Evolutionary conservation across 768 basidiomycete species (phyloP).

Genomic region (Calocybe indica): DNA sequence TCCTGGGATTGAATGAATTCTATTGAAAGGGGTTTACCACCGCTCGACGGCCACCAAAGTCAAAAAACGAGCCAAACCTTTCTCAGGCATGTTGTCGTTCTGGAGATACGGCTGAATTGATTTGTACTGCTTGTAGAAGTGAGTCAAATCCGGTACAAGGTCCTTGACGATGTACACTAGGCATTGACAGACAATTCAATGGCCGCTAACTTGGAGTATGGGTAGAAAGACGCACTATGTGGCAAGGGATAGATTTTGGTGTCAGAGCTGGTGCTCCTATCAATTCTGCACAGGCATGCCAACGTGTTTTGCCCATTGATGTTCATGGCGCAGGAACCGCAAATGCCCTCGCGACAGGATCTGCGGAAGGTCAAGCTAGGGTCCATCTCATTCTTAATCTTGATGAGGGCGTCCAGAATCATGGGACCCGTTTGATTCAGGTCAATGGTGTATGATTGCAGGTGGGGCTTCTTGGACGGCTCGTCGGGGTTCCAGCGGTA

Average conservation of each 20-base stretch:
- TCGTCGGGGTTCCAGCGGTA: conserved; percentile 99
- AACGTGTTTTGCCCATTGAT: conserved; percentile 97
- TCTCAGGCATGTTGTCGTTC: conserved; percentile 84
- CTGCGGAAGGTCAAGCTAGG: conserved; percentile 95
- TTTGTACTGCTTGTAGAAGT: conserved; percentile 99
- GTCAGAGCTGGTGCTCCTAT: conserved; percentile 64
- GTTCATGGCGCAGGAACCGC: conserved; percentile 99
- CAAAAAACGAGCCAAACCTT: conserved; percentile 26
- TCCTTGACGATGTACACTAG: conserved; percentile 99
- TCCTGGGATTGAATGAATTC: conserved; percentile 90
- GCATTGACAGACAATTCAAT: neutral
- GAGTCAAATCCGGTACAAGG: conserved; percentile 86
- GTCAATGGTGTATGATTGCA: conserved; percentile 90
- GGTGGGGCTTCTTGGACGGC: conserved; percentile 82
- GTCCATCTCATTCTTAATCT: conserved; percentile 98
- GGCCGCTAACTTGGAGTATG: neutral
- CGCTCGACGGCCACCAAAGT: neutral
- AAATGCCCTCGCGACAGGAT: conserved; percentile 92
- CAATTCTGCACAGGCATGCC: conserved; percentile 94
- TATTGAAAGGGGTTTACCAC: conserved; percentile 19
- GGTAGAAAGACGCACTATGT: conserved; percentile 68
- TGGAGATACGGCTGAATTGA: conserved; percentile 96
- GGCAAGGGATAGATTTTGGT: conserved; percentile 95
- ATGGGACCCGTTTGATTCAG: conserved; percentile 95
- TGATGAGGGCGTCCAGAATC: conserved; percentile 92